phyloP scores from a whole-genome alignment of 1,284 basidiomycete species.

The Ceratobasidium sp. region DNA sequence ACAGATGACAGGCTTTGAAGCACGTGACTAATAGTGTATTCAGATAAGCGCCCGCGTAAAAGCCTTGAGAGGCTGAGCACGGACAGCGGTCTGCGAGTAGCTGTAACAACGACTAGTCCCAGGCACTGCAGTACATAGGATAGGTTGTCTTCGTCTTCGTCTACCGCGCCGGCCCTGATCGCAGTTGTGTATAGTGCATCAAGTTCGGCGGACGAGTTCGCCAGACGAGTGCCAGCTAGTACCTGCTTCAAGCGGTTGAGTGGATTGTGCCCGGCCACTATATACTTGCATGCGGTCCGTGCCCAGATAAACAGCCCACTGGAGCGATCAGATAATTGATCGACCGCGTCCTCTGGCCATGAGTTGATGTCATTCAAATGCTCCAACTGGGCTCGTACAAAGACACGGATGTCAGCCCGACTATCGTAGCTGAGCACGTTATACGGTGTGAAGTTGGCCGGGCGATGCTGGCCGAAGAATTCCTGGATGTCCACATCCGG shows the following conservation, averaged over 20 bases:
- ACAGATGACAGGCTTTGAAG: conserved; percentile 28
- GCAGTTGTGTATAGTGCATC: conserved; percentile 5
- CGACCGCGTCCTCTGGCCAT: not conserved
- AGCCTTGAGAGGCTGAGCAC: conserved; percentile 12
- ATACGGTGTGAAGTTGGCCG: too few relatives aligned
- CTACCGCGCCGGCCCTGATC: not conserved
- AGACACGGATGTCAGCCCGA: not conserved
- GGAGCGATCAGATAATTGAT: not conserved
- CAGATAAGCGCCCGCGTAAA: not conserved
- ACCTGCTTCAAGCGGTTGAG: not conserved
- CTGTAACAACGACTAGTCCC: conserved; percentile 20
- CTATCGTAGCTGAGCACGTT: conserved; percentile 2
- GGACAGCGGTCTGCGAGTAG: conserved; percentile 9
- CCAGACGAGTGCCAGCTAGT: not conserved
- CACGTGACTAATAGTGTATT: not conserved
- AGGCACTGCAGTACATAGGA: not conserved
- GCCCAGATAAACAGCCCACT: conserved; percentile 15
- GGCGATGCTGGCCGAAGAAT: not conserved
- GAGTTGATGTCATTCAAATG: not conserved
- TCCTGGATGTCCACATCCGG: not conserved
- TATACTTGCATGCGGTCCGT: too few relatives aligned
- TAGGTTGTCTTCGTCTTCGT: not conserved
- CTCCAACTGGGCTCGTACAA: not conserved
- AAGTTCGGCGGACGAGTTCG: not conserved
- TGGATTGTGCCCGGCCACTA: not conserved